Evolutionary conservation across 2,329 filamentous ascomycete genomes (phyloP), one percentile per base, ranked within the genome.

Genomic region (Claviceps sorghi): DNA sequence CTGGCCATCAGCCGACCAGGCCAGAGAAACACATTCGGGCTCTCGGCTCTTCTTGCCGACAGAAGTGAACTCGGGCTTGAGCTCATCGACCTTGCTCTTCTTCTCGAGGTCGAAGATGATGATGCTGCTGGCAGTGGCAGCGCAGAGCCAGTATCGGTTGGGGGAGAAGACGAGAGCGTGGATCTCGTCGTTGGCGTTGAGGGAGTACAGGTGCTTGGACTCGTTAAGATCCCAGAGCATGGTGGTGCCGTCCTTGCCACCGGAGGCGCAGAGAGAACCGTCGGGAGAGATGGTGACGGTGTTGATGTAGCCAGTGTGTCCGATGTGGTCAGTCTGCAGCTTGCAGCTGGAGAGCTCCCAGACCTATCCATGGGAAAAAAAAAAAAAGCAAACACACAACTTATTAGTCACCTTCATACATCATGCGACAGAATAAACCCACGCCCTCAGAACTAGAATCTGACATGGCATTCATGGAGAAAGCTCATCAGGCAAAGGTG

Each of bases 61-160:
- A 71, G 89, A 95, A 69, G 89, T 80, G 80, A 93, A 96, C 74
- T 98, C 93, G 64, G 91, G 91, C 86, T 95, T 96, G 74, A 98
- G 84, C 84, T 97, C 93, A 68, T 97, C 91, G 70, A 97, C 91
- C 86, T 96, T 97, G 86, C 85, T 94, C 90, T 98, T 98, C 90
- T 98, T 98, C 88, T 98, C 93, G 64, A 98, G 84, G 71, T 98
- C 93, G 79, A 98, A 98, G 82, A 98, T 97, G 83, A 96, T 96
- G 83, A 98, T 97, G 82, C 83, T 89, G 78, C 82, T 88, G 70
- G 88, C 82, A 60, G 93, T 98, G 71, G 93, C 93, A 70, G 93
- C 93, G 83, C 93, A 98, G 65, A 98, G 85, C 93, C 93, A 98
- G 88, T 98, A 98, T 75, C 93, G 86, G 88, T 98, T 98, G 71